Base-by-base conservation (phyloP, 768 basidiomycete species). In the Auricularia sp. region DNA sequence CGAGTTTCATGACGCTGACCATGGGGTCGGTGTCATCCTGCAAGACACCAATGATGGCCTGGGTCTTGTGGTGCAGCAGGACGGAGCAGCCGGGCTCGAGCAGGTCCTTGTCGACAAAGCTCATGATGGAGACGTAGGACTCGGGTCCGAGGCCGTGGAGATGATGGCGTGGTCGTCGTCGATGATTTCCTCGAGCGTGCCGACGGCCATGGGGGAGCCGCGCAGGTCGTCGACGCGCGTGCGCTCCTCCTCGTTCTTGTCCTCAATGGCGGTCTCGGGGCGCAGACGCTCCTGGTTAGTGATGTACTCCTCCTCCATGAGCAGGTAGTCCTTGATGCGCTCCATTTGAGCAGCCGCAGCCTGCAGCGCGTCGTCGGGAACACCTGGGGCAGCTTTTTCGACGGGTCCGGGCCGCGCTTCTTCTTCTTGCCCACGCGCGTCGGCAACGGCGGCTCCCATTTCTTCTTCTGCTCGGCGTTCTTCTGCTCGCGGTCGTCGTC, bases 141-240 rank as follows among this genome's bases (percentile, higher is more conserved):
- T 98, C 97, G 33, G 96, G 94, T 2, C 96, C 95, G 47, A 90
- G 29, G 93, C 86, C 8, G 93, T 92, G 75, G 90, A 92, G 73
- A 99, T 89, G 75, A 99, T 98, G n/a, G 97, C 97, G 77, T 99
- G 93, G 83, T 95, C 93, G 77, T 96, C 94, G 81, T 95, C 93
- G 70, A 96, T 93, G 68, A 95, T 92, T 77, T 99, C 97, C 78
- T 98, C 97, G 76, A 99, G 82, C 0, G 94, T 94, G 24, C 97
- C 97, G 66, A 99, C 94, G n/a, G 90, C 90, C 94, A 99, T 96
- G 7, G 96, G 97, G 61, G 86, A 90, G 6, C 97, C 97, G 39
- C 96, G 87, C 39, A 99, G 75, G 75, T 94, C 92, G 76, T 99
- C 96, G 59, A 99, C 93, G 71, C 86, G 89, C 8, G 89, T 90